Percentiles rank a stretch among this genome's conserved stretches.
Evolutionary conservation across 495 filamentous ascomycete genomes (phyloP).

Genomic region (Letharia lupina): DNA sequence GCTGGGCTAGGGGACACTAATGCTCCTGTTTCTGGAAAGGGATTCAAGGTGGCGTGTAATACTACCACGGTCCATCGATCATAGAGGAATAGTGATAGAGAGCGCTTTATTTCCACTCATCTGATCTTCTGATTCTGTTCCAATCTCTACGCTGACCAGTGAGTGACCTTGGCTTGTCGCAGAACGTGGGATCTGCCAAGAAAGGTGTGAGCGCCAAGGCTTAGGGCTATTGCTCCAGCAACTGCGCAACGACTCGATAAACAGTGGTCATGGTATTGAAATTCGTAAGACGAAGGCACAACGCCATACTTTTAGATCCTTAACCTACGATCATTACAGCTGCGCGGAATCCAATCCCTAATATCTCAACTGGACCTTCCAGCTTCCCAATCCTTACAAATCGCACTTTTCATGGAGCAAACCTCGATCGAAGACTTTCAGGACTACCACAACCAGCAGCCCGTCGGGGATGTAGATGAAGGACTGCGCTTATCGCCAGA

Average conservation of each 20-base stretch:
- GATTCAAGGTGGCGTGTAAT: slow-evolving; percentile 7
- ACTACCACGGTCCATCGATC: slow-evolving; percentile 1
- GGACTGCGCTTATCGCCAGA: not conserved
- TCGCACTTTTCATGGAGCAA: slow-evolving; percentile 12
- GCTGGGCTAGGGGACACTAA: not conserved
- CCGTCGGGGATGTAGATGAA: not conserved
- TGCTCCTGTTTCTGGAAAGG: not conserved
- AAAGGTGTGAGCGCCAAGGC: not conserved
- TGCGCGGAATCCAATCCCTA: not conserved
- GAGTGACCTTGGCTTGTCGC: not conserved
- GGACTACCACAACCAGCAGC: slow-evolving; percentile 14
- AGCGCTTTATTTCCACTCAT: slow-evolving; percentile 1
- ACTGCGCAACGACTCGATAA: not conserved
- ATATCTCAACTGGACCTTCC: not conserved
- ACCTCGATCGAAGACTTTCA: slow-evolving; percentile 22
- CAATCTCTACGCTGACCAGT: not conserved
- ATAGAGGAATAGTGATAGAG: slow-evolving; percentile 7
- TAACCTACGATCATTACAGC: not conserved
- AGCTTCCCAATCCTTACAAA: not conserved
- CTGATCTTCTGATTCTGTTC: not conserved
- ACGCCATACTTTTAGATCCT: not conserved
- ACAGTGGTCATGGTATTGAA: not conserved
- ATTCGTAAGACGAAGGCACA: not conserved
- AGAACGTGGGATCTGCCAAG: not conserved
- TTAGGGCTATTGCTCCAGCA: not conserved